Evolutionary conservation across 257 asterid genomes (phyloP).

Genomic region (Echites panduratus): DNA sequence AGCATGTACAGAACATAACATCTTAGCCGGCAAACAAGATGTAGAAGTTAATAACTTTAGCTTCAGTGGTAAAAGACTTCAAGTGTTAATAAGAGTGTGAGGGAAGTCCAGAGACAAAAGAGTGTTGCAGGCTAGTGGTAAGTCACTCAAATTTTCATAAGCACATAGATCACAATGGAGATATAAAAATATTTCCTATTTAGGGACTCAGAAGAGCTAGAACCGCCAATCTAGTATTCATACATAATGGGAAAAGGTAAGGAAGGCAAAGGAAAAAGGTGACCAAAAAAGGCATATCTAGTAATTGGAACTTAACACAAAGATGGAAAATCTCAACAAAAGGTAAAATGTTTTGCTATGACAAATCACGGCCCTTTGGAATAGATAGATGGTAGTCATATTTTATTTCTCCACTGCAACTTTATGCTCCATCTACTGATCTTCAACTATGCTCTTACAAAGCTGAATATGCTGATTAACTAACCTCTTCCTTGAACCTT

Average conservation of each 20-base stretch:
- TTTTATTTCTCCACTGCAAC: slow-evolving; percentile 65
- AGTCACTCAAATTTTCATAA: too few relatives aligned
- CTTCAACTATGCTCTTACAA: slow-evolving; percentile 51
- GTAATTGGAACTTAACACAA: neutral
- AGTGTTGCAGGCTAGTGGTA: too few relatives aligned
- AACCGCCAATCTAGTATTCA: neutral
- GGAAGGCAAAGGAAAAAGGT: neutral
- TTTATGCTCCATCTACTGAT: slow-evolving; percentile 56
- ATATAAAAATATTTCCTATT: too few relatives aligned
- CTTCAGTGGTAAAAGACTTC: too few relatives aligned
- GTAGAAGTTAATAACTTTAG: too few relatives aligned
- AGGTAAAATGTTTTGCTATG: neutral
- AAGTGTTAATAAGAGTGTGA: too few relatives aligned
- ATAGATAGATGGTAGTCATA: slow-evolving; percentile 24
- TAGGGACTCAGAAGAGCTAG: neutral
- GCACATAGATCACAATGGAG: too few relatives aligned
- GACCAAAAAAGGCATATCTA: neutral
- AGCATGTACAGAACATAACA: too few relatives aligned
- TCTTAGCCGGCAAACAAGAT: too few relatives aligned
- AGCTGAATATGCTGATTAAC: slow-evolving; percentile 59
- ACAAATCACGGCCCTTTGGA: neutral
- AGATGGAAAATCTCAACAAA: neutral
- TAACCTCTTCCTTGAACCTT: slow-evolving; percentile 65
- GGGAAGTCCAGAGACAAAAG: too few relatives aligned
- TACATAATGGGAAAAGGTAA: neutral